Percentiles rank a stretch among this genome's conserved stretches.
phyloP scores from a whole-genome alignment of 345 rosid genomes.

The Eucalyptus sideroxylon region DNA sequence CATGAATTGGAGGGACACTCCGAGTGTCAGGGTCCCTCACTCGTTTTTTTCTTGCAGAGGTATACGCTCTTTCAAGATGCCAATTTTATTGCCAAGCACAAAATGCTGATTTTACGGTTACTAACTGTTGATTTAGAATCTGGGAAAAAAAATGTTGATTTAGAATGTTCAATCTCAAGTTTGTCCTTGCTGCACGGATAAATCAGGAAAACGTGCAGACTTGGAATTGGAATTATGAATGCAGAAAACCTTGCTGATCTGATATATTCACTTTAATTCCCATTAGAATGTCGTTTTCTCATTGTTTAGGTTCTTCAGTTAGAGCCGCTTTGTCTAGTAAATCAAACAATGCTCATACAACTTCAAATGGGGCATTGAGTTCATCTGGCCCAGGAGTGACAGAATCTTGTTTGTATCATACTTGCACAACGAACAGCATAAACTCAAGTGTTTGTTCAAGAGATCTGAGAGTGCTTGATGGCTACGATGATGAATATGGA shows the following conservation, averaged over 20 bases:
- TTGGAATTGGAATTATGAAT: not conserved
- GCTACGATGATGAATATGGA: conserved; percentile 65
- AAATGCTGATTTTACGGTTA: not conserved
- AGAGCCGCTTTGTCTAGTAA: conserved; percentile 25
- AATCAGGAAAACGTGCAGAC: not conserved
- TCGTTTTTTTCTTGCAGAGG: not conserved
- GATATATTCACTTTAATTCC: not conserved
- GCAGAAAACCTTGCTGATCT: not conserved
- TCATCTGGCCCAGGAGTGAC: conserved; percentile 1
- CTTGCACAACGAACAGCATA: conserved; percentile 18
- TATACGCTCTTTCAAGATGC: not conserved
- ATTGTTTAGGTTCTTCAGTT: conserved; percentile 9
- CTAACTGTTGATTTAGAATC: not conserved
- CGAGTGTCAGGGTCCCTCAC: not conserved
- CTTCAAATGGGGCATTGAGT: conserved; percentile 14
- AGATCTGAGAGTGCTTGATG: conserved; percentile 33
- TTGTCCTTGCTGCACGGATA: not conserved
- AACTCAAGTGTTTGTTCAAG: conserved; percentile 16
- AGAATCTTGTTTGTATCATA: conserved; percentile 15
- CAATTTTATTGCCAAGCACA: not conserved
- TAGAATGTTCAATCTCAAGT: not conserved
- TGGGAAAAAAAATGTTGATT: not conserved
- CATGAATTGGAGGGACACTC: not conserved
- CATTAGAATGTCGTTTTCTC: not conserved
- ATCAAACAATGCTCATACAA: conserved; percentile 6